These are phyloP conservation scores for Gossypium stocksii DNA, from an alignment of 345 rosid genomes.

Conservation along the genomic window DNA sequence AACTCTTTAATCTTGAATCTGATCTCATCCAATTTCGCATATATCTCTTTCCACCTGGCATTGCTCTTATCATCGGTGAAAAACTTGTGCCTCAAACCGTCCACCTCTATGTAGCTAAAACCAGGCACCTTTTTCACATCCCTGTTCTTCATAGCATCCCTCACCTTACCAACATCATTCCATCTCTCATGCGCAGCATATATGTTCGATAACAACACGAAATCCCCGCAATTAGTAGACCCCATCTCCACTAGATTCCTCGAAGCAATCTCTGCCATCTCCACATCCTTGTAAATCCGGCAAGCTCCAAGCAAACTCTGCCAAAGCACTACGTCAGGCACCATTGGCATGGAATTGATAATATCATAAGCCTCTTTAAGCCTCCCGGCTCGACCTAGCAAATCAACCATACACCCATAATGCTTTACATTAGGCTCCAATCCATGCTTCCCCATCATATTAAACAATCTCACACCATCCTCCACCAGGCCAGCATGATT, in stretches of 20 bases:
- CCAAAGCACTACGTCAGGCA: slow-evolving; percentile 73
- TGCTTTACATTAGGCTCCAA: slow-evolving; percentile 65
- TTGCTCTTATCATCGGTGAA: slow-evolving; percentile 68
- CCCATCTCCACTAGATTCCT: slow-evolving; percentile 67
- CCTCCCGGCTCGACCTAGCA: slow-evolving; percentile 74
- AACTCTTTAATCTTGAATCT: slow-evolving; percentile 58
- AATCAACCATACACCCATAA: slow-evolving; percentile 76
- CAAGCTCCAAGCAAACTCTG: slow-evolving; percentile 81
- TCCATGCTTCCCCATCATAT: slow-evolving; percentile 45
- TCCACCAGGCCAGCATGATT: slow-evolving; percentile 84
- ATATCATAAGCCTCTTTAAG: slow-evolving; percentile 63
- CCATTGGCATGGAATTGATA: slow-evolving; percentile 53
- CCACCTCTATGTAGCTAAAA: slow-evolving; percentile 67
- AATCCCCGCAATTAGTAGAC: slow-evolving; percentile 67
- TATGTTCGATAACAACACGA: slow-evolving; percentile 65
- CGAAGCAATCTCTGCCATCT: slow-evolving; percentile 74
- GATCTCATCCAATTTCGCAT: slow-evolving; percentile 66
- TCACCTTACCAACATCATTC: slow-evolving; percentile 73
- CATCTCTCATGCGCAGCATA: slow-evolving; percentile 78
- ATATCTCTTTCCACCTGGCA: slow-evolving; percentile 50
- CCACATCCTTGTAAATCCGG: slow-evolving; percentile 54
- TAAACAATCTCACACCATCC: slow-evolving; percentile 54
- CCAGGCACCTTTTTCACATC: slow-evolving; percentile 82
- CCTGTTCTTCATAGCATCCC: slow-evolving; percentile 64
- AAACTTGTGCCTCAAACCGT: slow-evolving; percentile 62